Percentiles rank a stretch among this genome's conserved stretches.
These are phyloP conservation scores for Trichoderma atrobrunneum DNA, from an alignment of 2,329 filamentous ascomycete genomes.

Conservation along the genomic window DNA sequence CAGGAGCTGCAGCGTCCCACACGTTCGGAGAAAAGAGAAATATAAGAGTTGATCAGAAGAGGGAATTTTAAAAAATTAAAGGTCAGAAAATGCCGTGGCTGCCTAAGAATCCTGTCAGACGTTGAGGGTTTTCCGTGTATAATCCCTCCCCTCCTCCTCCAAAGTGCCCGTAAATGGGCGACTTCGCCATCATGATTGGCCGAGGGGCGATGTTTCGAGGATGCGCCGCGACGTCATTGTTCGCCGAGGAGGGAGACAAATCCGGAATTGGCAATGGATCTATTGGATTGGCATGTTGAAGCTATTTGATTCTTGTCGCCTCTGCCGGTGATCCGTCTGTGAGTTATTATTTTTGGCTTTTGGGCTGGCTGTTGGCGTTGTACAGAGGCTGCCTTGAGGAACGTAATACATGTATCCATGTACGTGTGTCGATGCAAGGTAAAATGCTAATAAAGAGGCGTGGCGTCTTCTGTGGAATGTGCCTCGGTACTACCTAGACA, in stretches of 20 bases:
- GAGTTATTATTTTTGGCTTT: neutral
- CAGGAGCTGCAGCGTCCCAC: neutral
- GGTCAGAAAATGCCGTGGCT: neutral
- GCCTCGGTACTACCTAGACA: neutral
- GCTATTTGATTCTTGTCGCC: neutral
- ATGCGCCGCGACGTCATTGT: slow-evolving; percentile 1
- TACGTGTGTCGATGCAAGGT: too few relatives aligned
- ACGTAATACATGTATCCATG: neutral
- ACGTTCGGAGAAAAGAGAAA: too few relatives aligned
- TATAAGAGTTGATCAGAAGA: neutral
- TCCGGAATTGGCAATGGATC: neutral
- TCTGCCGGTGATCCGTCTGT: neutral
- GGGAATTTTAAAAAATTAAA: neutral
- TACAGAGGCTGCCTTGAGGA: neutral
- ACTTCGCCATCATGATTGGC: neutral
- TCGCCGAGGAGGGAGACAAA: neutral
- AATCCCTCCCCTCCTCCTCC: neutral
- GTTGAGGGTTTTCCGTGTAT: neutral
- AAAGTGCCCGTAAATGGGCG: neutral
- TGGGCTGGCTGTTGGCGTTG: neutral
- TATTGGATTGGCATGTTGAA: neutral
- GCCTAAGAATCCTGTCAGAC: neutral
- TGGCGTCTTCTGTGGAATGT: neutral
- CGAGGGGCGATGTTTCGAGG: neutral
- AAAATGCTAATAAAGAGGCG: neutral